Base-by-base conservation (phyloP, 345 rosid genomes). In the Boechera stricta region DNA sequence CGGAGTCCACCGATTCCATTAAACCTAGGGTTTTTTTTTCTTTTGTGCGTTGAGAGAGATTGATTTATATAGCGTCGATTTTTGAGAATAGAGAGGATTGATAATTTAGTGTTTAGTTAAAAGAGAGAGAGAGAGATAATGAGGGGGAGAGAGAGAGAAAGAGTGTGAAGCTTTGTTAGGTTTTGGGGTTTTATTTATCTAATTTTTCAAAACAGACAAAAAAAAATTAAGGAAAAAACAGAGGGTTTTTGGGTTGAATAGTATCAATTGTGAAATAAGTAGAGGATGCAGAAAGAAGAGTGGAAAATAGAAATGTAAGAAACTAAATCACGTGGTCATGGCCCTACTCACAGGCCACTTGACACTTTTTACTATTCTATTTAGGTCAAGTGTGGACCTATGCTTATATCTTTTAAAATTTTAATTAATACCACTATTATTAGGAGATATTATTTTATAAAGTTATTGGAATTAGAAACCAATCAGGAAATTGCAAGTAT, bases 1-100 rank as follows among this genome's bases (percentile, higher is more conserved):
- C 79, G 38, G 71, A 73, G 5, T 82, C 75, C 2, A 69, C 35
- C 13, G 84, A 67, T 57, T 83, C 88, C 88, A 85, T 85, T 10
- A 7, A 57, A 78, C 51, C n/a, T 78, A 78, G 82, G 82, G 82
- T 60, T 78, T 76, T 52, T 15, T 36, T 8, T 10, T 39, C 42
- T 39, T 39, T 10, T 5, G 16, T 18, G 48, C 16, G 24, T 61
- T 21, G 33, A 18, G 69, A 59, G 77, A 66, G 64, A 61, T 61
- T 53, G 52, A 39, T 38, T 32, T 62, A 16, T 16, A 16, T 16
- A 26, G 45, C 4, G 72, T 57, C 35, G 16, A 64, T 24, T 71
- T 71, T 56, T 48, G 60, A 47, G 67, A 33, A 16, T 56, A 39
- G 51, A 54, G 26, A 0, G 32, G 61, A 67, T 66, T 7, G 36